phyloP scores from a whole-genome alignment of 495 filamentous ascomycete genomes.

The Penicillium angulare region DNA sequence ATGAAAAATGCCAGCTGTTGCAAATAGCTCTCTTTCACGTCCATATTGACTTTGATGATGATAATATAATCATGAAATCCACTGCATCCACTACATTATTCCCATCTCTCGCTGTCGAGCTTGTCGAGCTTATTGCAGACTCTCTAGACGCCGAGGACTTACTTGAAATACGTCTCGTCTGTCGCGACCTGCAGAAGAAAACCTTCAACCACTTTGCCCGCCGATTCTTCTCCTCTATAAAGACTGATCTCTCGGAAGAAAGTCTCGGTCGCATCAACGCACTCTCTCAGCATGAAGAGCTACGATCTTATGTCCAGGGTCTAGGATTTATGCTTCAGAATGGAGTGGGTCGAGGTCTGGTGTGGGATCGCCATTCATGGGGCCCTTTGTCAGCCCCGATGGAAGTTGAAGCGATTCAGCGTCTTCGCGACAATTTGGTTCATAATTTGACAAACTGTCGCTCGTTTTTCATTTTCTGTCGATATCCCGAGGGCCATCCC shows the following conservation, averaged over 20 bases:
- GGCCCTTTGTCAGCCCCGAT: conserved; percentile 22
- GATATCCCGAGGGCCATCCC: conserved; percentile 28
- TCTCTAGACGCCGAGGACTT: conserved; percentile 8
- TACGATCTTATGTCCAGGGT: conserved; percentile 19
- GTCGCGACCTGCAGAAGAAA: conserved; percentile 23
- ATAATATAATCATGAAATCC: neutral
- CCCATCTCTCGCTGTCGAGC: conserved; percentile 19
- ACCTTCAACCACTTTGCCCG: conserved; percentile 28
- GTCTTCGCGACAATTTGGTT: conserved; percentile 22
- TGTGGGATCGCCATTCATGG: conserved; percentile 27
- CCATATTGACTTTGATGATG: no score
- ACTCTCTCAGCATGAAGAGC: conserved; percentile 13
- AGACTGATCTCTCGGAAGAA: conserved; percentile 22
- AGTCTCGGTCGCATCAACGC: conserved; percentile 23
- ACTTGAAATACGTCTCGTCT: conserved; percentile 21
- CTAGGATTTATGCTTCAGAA: conserved; percentile 26
- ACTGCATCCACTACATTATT: neutral
- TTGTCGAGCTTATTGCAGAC: conserved; percentile 24
- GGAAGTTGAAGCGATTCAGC: conserved; percentile 17
- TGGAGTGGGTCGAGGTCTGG: conserved; percentile 22
- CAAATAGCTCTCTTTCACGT: no score
- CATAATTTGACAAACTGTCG: conserved; percentile 20
- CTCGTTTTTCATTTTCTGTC: conserved; percentile 31
- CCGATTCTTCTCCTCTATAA: conserved; percentile 24
- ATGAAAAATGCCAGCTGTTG: neutral